phyloP scores from a whole-genome alignment of 306 rosid genomes.

The Corylus avellana region DNA sequence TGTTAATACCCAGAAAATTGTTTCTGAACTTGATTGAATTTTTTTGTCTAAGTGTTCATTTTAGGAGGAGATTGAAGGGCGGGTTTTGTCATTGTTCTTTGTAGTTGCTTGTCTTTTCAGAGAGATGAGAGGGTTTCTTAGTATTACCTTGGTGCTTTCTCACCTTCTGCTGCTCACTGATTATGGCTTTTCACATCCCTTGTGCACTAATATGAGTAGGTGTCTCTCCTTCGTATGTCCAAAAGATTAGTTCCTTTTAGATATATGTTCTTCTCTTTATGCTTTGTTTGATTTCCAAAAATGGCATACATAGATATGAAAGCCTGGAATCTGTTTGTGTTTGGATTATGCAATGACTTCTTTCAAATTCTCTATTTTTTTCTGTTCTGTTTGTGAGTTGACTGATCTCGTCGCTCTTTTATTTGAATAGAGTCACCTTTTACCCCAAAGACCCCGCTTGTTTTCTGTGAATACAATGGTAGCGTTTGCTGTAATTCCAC shows the following conservation, averaged over 20 bases:
- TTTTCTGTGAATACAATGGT: constrained; percentile 43
- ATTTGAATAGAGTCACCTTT: constrained; percentile 37
- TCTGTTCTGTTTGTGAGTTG: not conserved
- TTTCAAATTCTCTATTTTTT: not conserved
- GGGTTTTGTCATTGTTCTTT: not conserved
- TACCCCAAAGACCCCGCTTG: constrained; percentile 20
- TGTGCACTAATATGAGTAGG: constrained; percentile 39
- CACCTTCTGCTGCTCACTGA: constrained; percentile 25
- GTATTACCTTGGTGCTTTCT: constrained; percentile 15
- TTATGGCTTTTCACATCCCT: constrained; percentile 31
- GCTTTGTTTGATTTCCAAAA: not conserved
- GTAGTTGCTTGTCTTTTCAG: not conserved
- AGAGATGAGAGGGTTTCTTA: constrained; percentile 29
- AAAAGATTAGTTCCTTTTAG: not conserved
- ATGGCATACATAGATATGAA: not conserved
- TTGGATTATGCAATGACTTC: not conserved
- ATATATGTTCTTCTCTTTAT: not conserved
- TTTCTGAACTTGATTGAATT: not conserved
- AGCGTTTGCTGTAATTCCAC: constrained; percentile 43
- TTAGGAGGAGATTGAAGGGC: not conserved
- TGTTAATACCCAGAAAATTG: not conserved
- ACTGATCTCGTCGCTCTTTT: not conserved
- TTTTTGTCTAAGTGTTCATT: not conserved
- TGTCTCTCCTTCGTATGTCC: constrained; percentile 4
- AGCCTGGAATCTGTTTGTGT: not conserved